Evolutionary conservation across 805 yeast species (phyloP).

Genomic region (Tetrapisispora taiwanensis): DNA sequence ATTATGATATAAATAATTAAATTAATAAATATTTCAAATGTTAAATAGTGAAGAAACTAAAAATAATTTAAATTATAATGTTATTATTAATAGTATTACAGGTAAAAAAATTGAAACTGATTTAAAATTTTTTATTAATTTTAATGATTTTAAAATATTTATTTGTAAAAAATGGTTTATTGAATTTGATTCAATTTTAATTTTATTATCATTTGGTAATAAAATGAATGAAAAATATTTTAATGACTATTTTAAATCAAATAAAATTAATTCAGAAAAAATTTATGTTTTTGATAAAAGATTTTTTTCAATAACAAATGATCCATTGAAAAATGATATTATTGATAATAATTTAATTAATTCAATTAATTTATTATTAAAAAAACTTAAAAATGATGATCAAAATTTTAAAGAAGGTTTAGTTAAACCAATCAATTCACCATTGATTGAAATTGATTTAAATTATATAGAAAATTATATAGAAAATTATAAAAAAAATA

Average conservation of each 20-base stretch:
- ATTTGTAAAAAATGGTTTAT: conserved; percentile 35
- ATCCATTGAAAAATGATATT: conserved; percentile 8
- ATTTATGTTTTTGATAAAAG: conserved; percentile 56
- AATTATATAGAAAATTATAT: not conserved
- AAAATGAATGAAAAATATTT: conserved; percentile 34
- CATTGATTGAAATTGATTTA: conserved; percentile 22
- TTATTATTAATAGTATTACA: conserved; percentile 34
- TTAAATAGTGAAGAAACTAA: not conserved
- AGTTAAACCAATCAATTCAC: conserved; percentile 31
- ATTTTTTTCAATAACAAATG: conserved; percentile 34
- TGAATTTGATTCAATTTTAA: conserved; percentile 34
- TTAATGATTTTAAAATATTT: conserved; percentile 36
- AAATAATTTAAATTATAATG: not conserved
- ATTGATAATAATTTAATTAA: not conserved
- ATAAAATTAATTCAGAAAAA: conserved; percentile 25
- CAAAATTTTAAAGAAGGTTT: not conserved
- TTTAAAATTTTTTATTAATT: conserved; percentile 31
- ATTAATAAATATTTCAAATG: not conserved
- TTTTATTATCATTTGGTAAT: conserved; percentile 57
- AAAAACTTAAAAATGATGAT: not conserved
- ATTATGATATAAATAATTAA: not conserved
- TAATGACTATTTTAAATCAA: not conserved
- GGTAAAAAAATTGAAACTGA: conserved; percentile 33
- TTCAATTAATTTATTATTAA: not conserved
- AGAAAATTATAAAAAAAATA: too few species aligned